Evolutionary conservation across 768 basidiomycete genomes (phyloP), one percentile per base, ranked within the genome.

Genomic region (Mrakia hoshinonis): DNA sequence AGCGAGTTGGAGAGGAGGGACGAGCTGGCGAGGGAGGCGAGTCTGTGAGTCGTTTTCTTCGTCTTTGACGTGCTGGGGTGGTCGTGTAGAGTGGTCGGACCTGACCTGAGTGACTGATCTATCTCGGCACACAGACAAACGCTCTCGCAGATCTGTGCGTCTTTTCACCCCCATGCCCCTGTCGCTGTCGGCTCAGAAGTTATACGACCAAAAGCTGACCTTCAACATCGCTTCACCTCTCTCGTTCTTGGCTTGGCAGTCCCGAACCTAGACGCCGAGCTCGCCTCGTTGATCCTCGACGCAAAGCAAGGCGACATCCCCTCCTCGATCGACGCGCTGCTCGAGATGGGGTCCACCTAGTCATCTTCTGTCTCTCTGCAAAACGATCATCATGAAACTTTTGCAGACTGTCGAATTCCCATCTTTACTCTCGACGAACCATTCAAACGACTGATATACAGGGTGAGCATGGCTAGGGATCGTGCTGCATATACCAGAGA

Each of bases 271-370:
- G 72, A 73, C 61, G 47, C 65, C 5, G 72, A 73, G 2, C 67
- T 73, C 4, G 48, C 60, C 20, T n/a, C 67, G 26, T 39, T 73
- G 65, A 60, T 73, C 43, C 43, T 73, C 13, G 72, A 73, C 47
- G 39, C 61, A 34, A 63, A 68, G 46, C 72, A 73, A 22, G 72
- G 72, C 13, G 72, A 73, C 26, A 60, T 73, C 6, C 38, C 43
- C 3, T 29, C 24, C 22, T 58, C 72, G 24, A 68, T 67, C n/a
- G 72, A 73, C 7, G 38, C 54, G 39, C 38, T 73, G 29, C 29
- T 73, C 20, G 72, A 73, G 49, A 73, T 73, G 72, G 72, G 70
- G 34, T 58, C 38, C 34, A 54, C 67, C 1, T 66, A 49, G 31
- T n/a, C n/a, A n/a, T n/a, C n/a, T n/a, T n/a, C n/a, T n/a, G n/a